Conservation (phyloP, 2,329 filamentous ascomycete species). For the Stachybotrys elegans region DNA sequence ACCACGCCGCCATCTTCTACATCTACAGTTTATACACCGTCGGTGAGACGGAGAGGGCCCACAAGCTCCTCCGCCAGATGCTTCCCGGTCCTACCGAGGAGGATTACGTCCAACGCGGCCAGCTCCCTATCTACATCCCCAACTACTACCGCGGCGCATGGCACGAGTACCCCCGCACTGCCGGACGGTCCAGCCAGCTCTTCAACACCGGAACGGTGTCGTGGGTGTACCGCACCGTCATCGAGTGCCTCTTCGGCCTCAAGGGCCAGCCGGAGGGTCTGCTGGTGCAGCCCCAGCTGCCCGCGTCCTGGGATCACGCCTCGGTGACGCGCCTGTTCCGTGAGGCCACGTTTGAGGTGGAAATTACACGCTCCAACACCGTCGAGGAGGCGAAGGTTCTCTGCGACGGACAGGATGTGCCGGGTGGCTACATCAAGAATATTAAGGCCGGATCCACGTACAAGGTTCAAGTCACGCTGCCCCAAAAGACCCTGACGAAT, state of each 20-base stretch:
- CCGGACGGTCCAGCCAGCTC: slow-evolving; percentile 50
- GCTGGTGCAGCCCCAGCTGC: slow-evolving; percentile 43
- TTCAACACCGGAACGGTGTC: slow-evolving; percentile 55
- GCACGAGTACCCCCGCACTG: slow-evolving; percentile 42
- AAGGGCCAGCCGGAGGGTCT: slow-evolving; percentile 43
- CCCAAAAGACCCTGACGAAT: too few relatives aligned
- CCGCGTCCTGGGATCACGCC: slow-evolving; percentile 42
- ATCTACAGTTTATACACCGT: slow-evolving; percentile 48
- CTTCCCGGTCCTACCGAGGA: slow-evolving; percentile 46
- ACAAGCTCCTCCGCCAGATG: slow-evolving; percentile 45
- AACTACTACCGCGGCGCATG: slow-evolving; percentile 54
- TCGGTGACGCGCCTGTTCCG: slow-evolving; percentile 44
- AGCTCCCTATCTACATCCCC: slow-evolving; percentile 52
- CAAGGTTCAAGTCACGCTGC: slow-evolving; percentile 24
- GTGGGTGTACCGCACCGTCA: slow-evolving; percentile 51
- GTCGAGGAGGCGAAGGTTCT: slow-evolving; percentile 36
- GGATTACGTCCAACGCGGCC: slow-evolving; percentile 47
- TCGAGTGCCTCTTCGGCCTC: slow-evolving; percentile 51
- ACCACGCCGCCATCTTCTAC: slow-evolving; percentile 52
- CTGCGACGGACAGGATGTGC: slow-evolving; percentile 30
- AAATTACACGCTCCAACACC: slow-evolving; percentile 33
- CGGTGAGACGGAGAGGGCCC: slow-evolving; percentile 43
- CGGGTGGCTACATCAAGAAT: slow-evolving; percentile 32
- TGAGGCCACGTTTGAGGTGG: slow-evolving; percentile 42
- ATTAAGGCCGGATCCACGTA: slow-evolving; percentile 40